Percentiles rank a stretch among this genome's conserved stretches.
Evolutionary conservation across 257 asterid genomes (phyloP).

Genomic region (Apocynum venetum): DNA sequence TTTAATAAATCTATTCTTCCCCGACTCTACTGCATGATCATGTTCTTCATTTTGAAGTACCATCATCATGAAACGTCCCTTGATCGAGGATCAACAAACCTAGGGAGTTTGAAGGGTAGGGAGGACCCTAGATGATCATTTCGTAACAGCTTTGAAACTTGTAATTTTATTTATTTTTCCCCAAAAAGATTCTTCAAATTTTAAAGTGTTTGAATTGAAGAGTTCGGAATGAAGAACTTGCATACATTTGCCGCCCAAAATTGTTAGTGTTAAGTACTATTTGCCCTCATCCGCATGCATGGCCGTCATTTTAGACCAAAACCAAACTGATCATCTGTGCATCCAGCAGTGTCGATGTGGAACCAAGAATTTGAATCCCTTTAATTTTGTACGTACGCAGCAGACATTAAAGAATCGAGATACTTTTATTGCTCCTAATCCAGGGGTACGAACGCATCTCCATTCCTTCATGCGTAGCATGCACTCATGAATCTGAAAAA

Average conservation of each 20-base stretch:
- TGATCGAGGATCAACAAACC: not conserved
- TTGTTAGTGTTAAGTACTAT: too few species aligned
- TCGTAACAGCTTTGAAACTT: not conserved
- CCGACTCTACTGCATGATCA: not conserved
- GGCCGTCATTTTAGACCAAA: slow-evolving; percentile 51
- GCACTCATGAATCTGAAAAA: not conserved
- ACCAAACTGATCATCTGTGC: not conserved
- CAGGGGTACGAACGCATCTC: not conserved
- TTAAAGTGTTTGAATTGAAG: not conserved
- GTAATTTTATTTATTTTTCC: not conserved
- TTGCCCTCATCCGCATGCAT: slow-evolving; percentile 34
- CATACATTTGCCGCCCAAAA: not conserved
- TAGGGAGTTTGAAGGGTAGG: not conserved
- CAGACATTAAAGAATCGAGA: not conserved
- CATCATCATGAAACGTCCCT: not conserved
- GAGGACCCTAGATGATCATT: not conserved
- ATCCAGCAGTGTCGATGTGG: not conserved
- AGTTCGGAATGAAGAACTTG: not conserved
- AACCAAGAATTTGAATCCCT: not conserved
- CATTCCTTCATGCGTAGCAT: slow-evolving; percentile 1
- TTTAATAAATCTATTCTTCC: not conserved
- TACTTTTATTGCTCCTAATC: not conserved
- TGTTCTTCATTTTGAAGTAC: not conserved
- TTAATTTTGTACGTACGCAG: not conserved
- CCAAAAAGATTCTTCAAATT: not conserved